These are phyloP conservation scores for Aphanoascus verrucosus DNA, from an alignment of 2,329 filamentous ascomycete species.

Conservation along the genomic window DNA sequence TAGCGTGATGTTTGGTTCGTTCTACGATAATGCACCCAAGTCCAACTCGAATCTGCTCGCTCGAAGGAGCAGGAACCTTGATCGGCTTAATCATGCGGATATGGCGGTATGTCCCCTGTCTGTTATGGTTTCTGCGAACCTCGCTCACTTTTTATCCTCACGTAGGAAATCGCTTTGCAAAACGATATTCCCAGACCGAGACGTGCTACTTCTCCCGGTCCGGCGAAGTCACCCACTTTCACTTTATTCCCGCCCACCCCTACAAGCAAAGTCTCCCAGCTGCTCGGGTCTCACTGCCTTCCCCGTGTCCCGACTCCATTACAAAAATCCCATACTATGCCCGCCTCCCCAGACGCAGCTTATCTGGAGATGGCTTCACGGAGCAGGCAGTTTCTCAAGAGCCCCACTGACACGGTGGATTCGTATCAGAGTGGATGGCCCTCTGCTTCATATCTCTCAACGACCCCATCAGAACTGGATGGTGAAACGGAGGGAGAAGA, in stretches of 20 bases:
- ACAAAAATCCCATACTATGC: constrained; percentile 19
- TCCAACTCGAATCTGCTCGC: constrained; percentile 23
- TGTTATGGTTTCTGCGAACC: no score
- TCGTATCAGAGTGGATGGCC: constrained; percentile 5
- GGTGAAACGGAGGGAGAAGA: constrained; percentile 2
- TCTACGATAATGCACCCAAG: constrained; percentile 45
- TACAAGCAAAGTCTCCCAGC: constrained; percentile 24
- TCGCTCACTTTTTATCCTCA: background rate
- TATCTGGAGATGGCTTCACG: background rate
- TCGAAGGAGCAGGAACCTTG: constrained; percentile 30
- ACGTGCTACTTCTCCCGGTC: constrained; percentile 30
- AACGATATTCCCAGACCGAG: constrained; percentile 22
- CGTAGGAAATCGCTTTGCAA: constrained; percentile 6
- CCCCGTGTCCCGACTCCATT: constrained; percentile 22
- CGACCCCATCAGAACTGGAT: constrained; percentile 5
- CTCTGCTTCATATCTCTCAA: constrained; percentile 9
- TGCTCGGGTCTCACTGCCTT: constrained; percentile 19
- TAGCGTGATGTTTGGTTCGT: constrained; percentile 79
- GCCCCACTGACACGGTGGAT: constrained; percentile 1
- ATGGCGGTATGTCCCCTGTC: constrained; percentile 28
- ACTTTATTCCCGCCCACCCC: constrained; percentile 30
- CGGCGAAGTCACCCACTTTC: constrained; percentile 29
- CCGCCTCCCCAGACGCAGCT: background rate
- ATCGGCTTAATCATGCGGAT: constrained; percentile 46
- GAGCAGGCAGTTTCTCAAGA: background rate